Evolutionary conservation across 2,329 filamentous ascomycete species (phyloP).

Genomic region (Whalleya microplaca): DNA sequence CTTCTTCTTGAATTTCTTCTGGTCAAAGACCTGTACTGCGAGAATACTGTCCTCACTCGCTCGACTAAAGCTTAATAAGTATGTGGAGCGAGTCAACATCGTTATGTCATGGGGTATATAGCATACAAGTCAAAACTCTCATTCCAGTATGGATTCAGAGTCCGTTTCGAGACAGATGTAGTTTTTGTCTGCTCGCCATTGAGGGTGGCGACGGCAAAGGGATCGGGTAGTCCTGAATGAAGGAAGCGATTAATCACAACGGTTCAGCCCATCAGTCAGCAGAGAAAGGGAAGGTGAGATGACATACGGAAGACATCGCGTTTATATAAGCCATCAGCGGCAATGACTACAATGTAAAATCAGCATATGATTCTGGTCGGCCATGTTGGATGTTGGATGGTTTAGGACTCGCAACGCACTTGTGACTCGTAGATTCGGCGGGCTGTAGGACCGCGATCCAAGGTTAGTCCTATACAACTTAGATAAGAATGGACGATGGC

Average conservation of each 20-base stretch:
- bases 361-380: slow-evolving; percentile 35
- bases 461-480: slow-evolving; percentile 37
- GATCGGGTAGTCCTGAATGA: slow-evolving; percentile 84
- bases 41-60: slow-evolving; percentile 95
- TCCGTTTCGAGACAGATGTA: slow-evolving; percentile 96
- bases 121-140: slow-evolving; percentile 97
- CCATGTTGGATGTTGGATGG: neutral
- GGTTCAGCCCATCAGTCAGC: neutral
- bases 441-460: slow-evolving; percentile 49
- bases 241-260: slow-evolving; percentile 18
- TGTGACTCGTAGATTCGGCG: slow-evolving; percentile 89
- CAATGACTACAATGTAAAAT: slow-evolving; percentile 74
- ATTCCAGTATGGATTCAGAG: slow-evolving; percentile 99
- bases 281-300: slow-evolving; percentile 1
- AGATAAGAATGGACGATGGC: slow-evolving; percentile 5
- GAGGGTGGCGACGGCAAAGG: slow-evolving; percentile 95
- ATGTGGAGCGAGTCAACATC: slow-evolving; percentile 22
- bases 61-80: slow-evolving; percentile 58
- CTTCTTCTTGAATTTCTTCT: slow-evolving; percentile 99
- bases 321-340: slow-evolving; percentile 97
- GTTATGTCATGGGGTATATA: slow-evolving; percentile 2
- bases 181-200: slow-evolving; percentile 98
- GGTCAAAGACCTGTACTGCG: slow-evolving; percentile 97
- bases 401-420: slow-evolving; percentile 61
- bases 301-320: slow-evolving; percentile 96